Base-by-base conservation (phyloP, 768 basidiomycete species). In the Boletus tylopilopsis region DNA sequence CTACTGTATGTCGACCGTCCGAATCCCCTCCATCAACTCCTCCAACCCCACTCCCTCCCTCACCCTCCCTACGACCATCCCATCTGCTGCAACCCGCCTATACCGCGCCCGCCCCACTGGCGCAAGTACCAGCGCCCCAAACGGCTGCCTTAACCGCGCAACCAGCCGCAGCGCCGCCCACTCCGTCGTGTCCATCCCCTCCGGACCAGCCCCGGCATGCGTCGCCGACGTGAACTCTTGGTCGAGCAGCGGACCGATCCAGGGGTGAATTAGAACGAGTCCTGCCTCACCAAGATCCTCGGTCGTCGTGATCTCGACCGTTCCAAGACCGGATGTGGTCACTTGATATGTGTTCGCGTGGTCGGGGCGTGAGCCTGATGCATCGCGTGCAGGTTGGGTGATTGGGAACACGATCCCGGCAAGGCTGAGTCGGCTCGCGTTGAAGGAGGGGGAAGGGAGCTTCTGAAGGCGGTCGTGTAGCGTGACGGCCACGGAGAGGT, bases 41-140 rank as follows among this genome's bases (percentile, higher is more conserved):
- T 6, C n/a, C 46, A 58, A 43, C 29, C 29, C 5, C 0, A 10
- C 23, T 15, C 39, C 47, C 15, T 41, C 18, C 2, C 33, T 23
- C 6, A 62, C 5, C 9, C 23, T 50, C n/a, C 42, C 42, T 22
- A 9, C 45, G 7, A 55, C 50, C n/a, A 51, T 40, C n/a, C 23
- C 6, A 16, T 62, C 47, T 11, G 56, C 32, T 0, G 60, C 60
- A 1, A 62, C 48, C 2, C 56, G 53, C 19, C n/a, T 45, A n/a
- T 61, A 52, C n/a, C 42, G 44, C 0, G 16, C 32, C 5, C 30
- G 36, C 5, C 30, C 22, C 6, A 42, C 2, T 4, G 34, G 47
- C 1, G 11, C 23, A 2, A 59, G 32, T 23, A 61, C 38, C 8
- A 60, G 35, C 7, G 43, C 30, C 0, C 57, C 39, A n/a, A 58